These are phyloP conservation scores for Apiotrichum brassicae DNA, from an alignment of 1,284 basidiomycete genomes.

Conservation along the genomic window DNA sequence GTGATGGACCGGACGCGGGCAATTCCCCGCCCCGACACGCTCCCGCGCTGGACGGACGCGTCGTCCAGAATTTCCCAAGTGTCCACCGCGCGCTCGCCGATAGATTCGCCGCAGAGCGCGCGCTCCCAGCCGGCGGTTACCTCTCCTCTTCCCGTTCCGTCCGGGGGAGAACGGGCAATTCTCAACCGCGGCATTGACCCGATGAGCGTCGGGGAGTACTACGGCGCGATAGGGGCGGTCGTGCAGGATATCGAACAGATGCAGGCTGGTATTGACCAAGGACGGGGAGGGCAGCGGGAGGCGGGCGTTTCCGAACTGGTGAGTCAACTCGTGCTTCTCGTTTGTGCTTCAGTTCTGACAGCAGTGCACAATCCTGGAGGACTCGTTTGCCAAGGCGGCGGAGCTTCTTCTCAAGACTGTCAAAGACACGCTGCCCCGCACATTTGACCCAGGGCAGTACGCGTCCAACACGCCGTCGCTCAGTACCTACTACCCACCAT, in stretches of 20 bases:
- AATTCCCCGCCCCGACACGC: conserved; percentile 10
- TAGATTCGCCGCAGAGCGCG: background rate
- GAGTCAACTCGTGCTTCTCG: conserved; percentile 17
- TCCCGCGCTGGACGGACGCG: conserved; percentile 7
- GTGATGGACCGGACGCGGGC: conserved; percentile 18
- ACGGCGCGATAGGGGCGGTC: conserved; percentile 36
- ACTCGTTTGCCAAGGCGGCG: conserved; percentile 30
- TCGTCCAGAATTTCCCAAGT: background rate
- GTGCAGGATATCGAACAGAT: conserved; percentile 43
- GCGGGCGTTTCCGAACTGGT: conserved; percentile 40
- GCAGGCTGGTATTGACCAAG: conserved; percentile 37
- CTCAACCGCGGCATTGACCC: conserved; percentile 36
- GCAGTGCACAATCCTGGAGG: conserved; percentile 38
- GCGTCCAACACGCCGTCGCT: conserved; percentile 29
- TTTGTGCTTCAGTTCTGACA: background rate
- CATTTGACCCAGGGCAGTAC: conserved; percentile 10
- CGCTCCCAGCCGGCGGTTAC: background rate
- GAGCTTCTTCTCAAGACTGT: conserved; percentile 34
- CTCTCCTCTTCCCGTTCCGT: background rate
- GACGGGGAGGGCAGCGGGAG: conserved; percentile 38
- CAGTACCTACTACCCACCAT: conserved; percentile 28
- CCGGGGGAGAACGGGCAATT: conserved; percentile 33
- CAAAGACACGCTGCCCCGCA: conserved; percentile 11
- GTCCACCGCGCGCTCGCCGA: background rate
- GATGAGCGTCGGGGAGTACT: conserved; percentile 38